Conservation (phyloP, 805 yeast genomes). For the Wickerhamiella cacticola region DNA sequence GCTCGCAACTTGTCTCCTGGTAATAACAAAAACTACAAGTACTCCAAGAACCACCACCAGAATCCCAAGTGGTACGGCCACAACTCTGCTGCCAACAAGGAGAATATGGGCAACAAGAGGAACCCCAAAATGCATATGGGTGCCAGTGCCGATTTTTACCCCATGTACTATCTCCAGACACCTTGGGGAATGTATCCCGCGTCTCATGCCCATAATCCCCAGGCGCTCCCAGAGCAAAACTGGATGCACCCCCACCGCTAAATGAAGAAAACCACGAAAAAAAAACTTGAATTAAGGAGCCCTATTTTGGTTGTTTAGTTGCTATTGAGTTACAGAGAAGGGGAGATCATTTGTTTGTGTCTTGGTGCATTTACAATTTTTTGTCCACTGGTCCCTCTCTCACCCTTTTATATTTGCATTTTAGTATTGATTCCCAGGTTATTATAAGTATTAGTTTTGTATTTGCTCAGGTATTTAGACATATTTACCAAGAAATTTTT, state of each 20-base stretch:
- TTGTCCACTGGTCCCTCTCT: too few species aligned
- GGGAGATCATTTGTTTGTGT: too few species aligned
- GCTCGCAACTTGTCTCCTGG: background rate
- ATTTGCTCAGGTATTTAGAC: too few species aligned
- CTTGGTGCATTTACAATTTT: too few species aligned
- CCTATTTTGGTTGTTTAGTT: too few species aligned
- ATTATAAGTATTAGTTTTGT: too few species aligned
- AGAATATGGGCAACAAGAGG: background rate
- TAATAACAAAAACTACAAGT: background rate
- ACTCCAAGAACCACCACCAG: background rate
- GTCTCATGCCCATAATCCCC: background rate
- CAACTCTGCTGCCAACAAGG: background rate
- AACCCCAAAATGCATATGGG: background rate
- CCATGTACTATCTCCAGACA: background rate
- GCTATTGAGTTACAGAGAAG: too few species aligned
- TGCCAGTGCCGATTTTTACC: background rate
- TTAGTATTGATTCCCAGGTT: too few species aligned
- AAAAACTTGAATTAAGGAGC: background rate
- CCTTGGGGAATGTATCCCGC: slow-evolving; percentile 6
- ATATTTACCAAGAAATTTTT: too few species aligned
- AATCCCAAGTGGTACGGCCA: background rate
- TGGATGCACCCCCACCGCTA: background rate
- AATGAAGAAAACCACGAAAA: background rate
- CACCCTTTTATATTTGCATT: too few species aligned
- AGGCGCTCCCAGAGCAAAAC: background rate